These are phyloP conservation scores for Tylopilus vinaceipallidus DNA, from an alignment of 768 basidiomycete genomes.

Conservation along the genomic window DNA sequence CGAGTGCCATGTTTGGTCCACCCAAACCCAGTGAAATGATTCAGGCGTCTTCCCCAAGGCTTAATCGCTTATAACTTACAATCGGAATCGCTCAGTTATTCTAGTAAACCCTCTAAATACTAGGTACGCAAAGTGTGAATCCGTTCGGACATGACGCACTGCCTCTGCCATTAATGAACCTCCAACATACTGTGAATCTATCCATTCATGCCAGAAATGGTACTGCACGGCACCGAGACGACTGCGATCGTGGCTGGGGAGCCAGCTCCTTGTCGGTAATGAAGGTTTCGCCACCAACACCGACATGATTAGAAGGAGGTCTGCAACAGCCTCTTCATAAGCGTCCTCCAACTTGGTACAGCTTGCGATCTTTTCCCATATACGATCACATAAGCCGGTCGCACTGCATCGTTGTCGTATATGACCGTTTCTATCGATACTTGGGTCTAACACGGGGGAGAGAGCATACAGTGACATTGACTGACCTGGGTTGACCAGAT, in stretches of 20 bases:
- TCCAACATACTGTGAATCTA: background rate
- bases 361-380: conserved; percentile 8
- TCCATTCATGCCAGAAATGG: background rate
- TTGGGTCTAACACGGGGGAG: background rate
- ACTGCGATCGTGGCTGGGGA: background rate
- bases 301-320: conserved; percentile 1
- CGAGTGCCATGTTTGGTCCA: no score
- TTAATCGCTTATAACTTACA: background rate
- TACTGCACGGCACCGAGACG: no score
- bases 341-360: background rate
- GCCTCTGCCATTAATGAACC: background rate
- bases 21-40: background rate
- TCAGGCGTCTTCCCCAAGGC: background rate
- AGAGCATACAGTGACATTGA: background rate
- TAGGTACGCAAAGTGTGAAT: background rate
- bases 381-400: conserved; percentile 11
- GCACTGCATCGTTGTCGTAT: conserved; percentile 15
- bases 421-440: conserved; percentile 8
- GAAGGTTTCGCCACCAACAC: background rate
- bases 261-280: background rate
- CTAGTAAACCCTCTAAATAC: background rate
- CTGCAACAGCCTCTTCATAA: background rate
- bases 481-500: conserved; percentile 13
- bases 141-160: background rate
- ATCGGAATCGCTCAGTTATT: background rate